Conservation (phyloP, 805 yeast genomes). For the Ogataea glucozyma region DNA sequence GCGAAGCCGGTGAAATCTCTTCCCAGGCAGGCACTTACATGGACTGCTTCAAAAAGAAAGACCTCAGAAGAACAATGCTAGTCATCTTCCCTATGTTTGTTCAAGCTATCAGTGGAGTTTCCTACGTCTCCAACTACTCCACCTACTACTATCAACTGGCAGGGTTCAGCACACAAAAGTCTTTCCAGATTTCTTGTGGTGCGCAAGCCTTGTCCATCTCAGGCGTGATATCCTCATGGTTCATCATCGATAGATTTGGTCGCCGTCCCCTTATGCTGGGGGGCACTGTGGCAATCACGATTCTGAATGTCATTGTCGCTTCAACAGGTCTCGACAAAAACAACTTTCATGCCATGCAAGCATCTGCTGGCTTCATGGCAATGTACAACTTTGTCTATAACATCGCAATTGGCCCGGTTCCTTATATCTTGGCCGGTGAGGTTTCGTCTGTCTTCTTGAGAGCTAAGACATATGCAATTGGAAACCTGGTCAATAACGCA, state of each 20-base stretch:
- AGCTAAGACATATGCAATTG: conserved; percentile 41
- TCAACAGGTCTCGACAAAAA: conserved; percentile 23
- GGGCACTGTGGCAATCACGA: conserved; percentile 28
- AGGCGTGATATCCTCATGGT: conserved; percentile 42
- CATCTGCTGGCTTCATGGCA: conserved; percentile 29
- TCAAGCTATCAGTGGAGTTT: conserved; percentile 49
- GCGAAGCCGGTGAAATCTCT: conserved; percentile 28
- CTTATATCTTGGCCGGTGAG: conserved; percentile 37
- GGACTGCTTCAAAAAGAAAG: conserved; percentile 46
- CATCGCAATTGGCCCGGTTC: conserved; percentile 34
- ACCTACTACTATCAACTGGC: conserved; percentile 51
- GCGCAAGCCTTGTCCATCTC: conserved; percentile 35
- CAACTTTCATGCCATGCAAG: conserved; percentile 30
- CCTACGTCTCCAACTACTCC: conserved; percentile 47
- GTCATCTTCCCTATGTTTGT: conserved; percentile 39
- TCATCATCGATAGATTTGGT: conserved; percentile 40
- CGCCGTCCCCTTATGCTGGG: conserved; percentile 35
- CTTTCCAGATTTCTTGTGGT: conserved; percentile 36
- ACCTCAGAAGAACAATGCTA: conserved; percentile 49
- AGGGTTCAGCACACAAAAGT: conserved; percentile 43
- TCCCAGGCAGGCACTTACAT: conserved; percentile 32
- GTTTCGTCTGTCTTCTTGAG: conserved; percentile 41
- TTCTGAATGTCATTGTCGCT: conserved; percentile 31
- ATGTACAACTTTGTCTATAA: conserved; percentile 31
- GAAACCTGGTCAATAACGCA: conserved; percentile 35